Evolutionary conservation across 2,329 filamentous ascomycete species (phyloP), one percentile per base, ranked within the genome.

Genomic region (Fusarium pseudoanthophilum): DNA sequence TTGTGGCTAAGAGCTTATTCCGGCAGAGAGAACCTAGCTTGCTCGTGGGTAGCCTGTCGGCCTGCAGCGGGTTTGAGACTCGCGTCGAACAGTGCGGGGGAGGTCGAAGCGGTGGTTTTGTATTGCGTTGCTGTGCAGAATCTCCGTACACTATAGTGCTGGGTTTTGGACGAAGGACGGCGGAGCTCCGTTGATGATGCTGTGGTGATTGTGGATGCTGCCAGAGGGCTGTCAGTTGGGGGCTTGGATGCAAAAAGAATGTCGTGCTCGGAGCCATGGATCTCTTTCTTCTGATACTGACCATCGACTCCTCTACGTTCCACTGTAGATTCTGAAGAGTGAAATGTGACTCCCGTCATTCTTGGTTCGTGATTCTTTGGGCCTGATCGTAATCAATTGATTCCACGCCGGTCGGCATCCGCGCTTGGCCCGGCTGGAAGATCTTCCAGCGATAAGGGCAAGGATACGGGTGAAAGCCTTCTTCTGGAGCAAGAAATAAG

Each of bases 291-390:
- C 8, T 11, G 30, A 5, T 51, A 14, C 11, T 15, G 2, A 48
- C 3, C 4, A 20, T 15, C 48, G 10, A 9, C 26, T 30, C 20
- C 5, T n/a, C 7, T 4, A 16, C 16, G 5, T 8, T 30, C 5
- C 0, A 4, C 4, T 48, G 1, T 16, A 16, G 10, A 13, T 11
- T n/a, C 0, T 0, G 26, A 30, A 30, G 14, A 26, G 28, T n/a
- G n/a, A 28, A 48, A 2, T 7, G 7, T 48, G 45, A 2, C 45
- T 30, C 28, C 14, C 14, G 0, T 16, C 20, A n/a, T 16, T 16
- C 24, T 26, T 2, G 21, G 30, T 20, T 20, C 30, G 11, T 24
- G 8, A 18, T 24, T 15, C 16, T 24, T 51, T 18, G n/a, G 21
- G n/a, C n/a, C 14, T 32, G 15, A 51, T 20, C n/a, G 21, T 51